Evolutionary conservation across 1,284 basidiomycete genomes (phyloP), one percentile per base, ranked within the genome.

Genomic region (Melampsora abietis-canadensis): DNA sequence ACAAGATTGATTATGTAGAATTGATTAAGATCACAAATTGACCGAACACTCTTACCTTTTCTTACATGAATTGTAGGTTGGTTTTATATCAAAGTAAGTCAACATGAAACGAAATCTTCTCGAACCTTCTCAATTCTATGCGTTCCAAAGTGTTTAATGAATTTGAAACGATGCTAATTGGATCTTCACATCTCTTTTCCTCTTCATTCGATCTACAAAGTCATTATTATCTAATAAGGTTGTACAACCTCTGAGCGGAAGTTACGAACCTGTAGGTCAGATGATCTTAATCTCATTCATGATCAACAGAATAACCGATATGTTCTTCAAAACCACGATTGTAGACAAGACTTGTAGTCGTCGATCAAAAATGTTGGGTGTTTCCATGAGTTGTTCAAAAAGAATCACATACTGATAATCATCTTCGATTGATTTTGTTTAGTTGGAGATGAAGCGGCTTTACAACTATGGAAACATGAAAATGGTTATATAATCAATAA

Each of bases 401-500:
- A 48, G n/a, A 64, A 19, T 7, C 51, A 21, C 15, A 27, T 21
- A n/a, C 21, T 44, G 2, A 61, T 65, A n/a, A n/a, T 7, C 1
- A 37, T 65, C 4, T 19, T 46, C 46, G 10, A 5, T 6, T 40
- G 37, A 1, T 46, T 37, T 19, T 17, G 10, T 62, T n/a, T 44
- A 73, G 69, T 51, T 51, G 62, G 30, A 4, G 30, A 54, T 19
- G 68, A 72, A 44, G 27, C 31, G 21, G 24, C 15, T n/a, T 30
- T 51, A 7, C 69, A 73, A 46, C 61, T 65, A 19, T 73, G 69
- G 69, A 73, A 73, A 65, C 34, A 65, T 24, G 62, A 64, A 15
- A 65, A 64, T 48, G 69, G 69, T 37, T 65, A 65, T 21, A 10
- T 73, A 34, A 24, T 65, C 19, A 73, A 73, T 51, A 64, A 65